phyloP scores from a whole-genome alignment of 208 protist genomes.

The Crithidia mellificae region DNA sequence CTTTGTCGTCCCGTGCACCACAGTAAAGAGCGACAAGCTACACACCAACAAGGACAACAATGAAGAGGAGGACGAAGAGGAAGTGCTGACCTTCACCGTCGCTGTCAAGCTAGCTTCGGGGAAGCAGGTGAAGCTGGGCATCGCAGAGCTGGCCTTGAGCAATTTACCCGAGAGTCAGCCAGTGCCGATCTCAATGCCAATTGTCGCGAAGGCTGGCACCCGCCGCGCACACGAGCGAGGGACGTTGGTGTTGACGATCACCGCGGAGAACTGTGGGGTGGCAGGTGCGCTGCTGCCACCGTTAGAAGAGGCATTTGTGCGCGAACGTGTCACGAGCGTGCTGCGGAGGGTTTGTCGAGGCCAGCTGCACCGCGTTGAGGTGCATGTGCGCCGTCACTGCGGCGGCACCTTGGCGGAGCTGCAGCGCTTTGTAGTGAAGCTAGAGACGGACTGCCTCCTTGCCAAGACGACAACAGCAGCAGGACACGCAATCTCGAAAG shows the following conservation, averaged over 20 bases:
- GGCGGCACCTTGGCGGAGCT: not conserved
- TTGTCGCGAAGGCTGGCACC: conserved; percentile 45
- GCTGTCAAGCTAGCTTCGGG: conserved; percentile 24
- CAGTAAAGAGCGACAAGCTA: not conserved
- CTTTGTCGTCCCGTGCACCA: not conserved
- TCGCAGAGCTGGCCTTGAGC: conserved; percentile 31
- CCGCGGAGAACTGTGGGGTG: not conserved
- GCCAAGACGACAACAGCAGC: not conserved
- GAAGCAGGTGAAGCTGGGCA: conserved; percentile 41
- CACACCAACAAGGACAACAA: too few relatives aligned
- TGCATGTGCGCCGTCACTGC: conserved; percentile 11
- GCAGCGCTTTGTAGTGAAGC: not conserved
- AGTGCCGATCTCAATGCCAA: conserved; percentile 18
- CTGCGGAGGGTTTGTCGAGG: conserved; percentile 1
- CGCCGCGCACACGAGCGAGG: conserved; percentile 38
- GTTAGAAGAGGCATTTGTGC: conserved; percentile 9
- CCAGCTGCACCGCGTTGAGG: conserved; percentile 7
- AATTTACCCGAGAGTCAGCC: conserved; percentile 14
- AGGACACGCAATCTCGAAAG: not conserved
- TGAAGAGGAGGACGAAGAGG: conserved; percentile 4
- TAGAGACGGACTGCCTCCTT: not conserved
- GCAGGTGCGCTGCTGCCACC: not conserved
- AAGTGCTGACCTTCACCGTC: conserved; percentile 37
- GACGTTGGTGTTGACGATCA: conserved; percentile 26
- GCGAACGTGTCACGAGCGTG: not conserved